Evolutionary conservation across 2,329 filamentous ascomycete species (phyloP), one percentile per base, ranked within the genome.

Genomic region (Davidsoniella virescens): DNA sequence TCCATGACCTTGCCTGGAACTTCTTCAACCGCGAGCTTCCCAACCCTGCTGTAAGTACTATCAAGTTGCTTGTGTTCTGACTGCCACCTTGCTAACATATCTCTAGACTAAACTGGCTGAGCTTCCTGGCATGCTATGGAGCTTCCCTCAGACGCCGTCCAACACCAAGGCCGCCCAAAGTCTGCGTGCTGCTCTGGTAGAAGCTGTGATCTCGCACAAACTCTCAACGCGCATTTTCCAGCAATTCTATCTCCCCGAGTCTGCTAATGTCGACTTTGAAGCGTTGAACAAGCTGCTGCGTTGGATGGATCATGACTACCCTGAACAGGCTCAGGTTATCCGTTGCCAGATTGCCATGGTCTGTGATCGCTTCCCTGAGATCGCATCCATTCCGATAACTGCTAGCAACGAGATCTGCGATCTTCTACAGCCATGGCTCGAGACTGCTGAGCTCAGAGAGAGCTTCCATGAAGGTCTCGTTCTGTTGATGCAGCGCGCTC

Each of bases 1-100:
- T 53, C 29, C 51, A 53, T n/a, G 47, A 53, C n/a, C 44, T 53
- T 17, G 51, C 47, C 7, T 50, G 51, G 47, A 53, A 53, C 51
- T 53, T 53, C 29, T 53, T 53, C 18, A 40, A 25, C 18, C 51
- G 42, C 12, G 51, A 53, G 40, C 26, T 53, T 18, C 29, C 48
- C 8, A 44, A 44, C 33, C 37, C 51, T 36, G 16, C 18, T 12
- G 47, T 50, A 43, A 45, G 44, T 37, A 12, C 40, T 9, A 18
- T 43, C 16, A 33, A 20, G 26, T 29, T 29, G 7, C 18, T 17
- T 42, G 8, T 29, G 23, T 23, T 14, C 23, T n/a, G n/a, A 10
- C 43, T 16, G 20, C 39, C 18, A 38, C n/a, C 38, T 10, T 33
- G 38, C 49, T 51, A 51, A 51, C 49, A 17, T 42, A n/a, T 5